phyloP scores from a whole-genome alignment of 202 grass and related monocot genomes.

The Bolboschoenoplectus hybrid region DNA sequence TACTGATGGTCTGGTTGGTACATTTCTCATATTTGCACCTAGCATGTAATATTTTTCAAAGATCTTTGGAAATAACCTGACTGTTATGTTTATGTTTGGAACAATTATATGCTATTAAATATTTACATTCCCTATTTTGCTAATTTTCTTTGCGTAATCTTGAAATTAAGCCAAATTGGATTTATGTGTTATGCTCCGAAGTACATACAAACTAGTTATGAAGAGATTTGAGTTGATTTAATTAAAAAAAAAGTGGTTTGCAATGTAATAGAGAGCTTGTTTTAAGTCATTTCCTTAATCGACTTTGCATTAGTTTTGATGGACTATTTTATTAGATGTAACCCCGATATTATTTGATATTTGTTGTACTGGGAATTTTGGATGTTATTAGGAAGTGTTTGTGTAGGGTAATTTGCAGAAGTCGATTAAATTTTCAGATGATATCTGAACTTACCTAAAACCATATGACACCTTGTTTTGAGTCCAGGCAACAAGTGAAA shows the following conservation, averaged over 20 bases:
- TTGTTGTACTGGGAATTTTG: neutral
- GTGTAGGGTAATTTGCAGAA: neutral
- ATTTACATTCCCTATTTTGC: neutral
- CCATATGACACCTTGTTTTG: neutral
- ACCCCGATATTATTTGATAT: neutral
- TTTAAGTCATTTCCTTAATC: neutral
- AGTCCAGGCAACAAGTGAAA: neutral
- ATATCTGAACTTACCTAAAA: neutral
- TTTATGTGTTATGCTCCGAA: neutral
- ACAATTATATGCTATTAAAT: too few species aligned
- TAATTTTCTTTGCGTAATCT: neutral
- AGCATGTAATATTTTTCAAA: slow-evolving; percentile 9
- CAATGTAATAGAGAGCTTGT: neutral
- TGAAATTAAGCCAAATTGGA: neutral
- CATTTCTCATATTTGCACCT: neutral
- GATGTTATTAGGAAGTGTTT: neutral
- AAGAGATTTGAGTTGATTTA: neutral
- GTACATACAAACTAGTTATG: neutral
- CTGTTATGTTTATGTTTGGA: neutral
- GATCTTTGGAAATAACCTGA: neutral
- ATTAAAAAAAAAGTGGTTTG: neutral
- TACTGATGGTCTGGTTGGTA: slow-evolving; percentile 9
- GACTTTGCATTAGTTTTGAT: neutral
- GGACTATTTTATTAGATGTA: neutral
- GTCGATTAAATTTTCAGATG: neutral